These are phyloP conservation scores for Dalbergia cochinchinensis DNA, from an alignment of 306 rosid species.

Conservation along the genomic window DNA sequence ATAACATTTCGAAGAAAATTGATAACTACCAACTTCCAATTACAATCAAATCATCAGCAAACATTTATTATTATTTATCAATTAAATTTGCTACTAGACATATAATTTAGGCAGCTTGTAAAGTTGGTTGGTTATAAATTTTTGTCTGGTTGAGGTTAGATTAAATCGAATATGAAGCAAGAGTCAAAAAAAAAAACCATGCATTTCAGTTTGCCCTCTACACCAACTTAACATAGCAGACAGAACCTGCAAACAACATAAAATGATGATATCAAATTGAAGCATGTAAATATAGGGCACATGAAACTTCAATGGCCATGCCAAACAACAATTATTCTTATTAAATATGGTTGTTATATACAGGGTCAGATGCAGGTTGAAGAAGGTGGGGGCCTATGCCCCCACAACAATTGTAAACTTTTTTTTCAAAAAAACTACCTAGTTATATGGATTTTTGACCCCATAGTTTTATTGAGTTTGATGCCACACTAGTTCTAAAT, in stretches of 20 bases:
- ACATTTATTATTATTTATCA: too few relatives aligned
- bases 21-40: too few relatives aligned
- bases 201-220: neutral
- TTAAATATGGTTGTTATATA: neutral
- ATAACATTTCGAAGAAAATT: too few relatives aligned
- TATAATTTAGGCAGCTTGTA: neutral
- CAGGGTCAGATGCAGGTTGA: too few relatives aligned
- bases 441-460: too few relatives aligned
- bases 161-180: neutral
- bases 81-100: neutral
- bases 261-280: neutral
- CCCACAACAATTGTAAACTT: too few relatives aligned
- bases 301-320: constrained; percentile 27
- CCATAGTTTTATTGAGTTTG: too few relatives aligned
- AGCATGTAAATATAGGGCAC: neutral
- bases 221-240: neutral
- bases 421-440: too few relatives aligned
- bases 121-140: neutral
- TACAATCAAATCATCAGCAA: too few relatives aligned
- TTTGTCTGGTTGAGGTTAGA: neutral
- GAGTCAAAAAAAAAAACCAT: constrained; percentile 1
- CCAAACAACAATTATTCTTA: constrained; percentile 24
- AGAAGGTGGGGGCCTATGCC: too few relatives aligned
- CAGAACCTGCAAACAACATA: too few relatives aligned
- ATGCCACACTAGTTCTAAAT: too few relatives aligned